Evolutionary conservation across 2,329 filamentous ascomycete species (phyloP).

Genomic region (Colletotrichum horii): DNA sequence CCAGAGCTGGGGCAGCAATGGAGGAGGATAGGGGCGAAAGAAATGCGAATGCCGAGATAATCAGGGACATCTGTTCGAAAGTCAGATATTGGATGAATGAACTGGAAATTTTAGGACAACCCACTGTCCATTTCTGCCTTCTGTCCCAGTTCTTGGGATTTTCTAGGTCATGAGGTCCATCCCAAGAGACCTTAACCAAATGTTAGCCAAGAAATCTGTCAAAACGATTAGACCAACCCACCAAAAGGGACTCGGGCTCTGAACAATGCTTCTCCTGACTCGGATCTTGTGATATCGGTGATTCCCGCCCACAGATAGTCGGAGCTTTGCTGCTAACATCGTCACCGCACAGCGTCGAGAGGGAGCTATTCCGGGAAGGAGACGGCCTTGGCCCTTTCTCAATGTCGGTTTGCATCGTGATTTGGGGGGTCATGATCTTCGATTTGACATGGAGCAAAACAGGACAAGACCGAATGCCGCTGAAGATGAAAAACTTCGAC

Average conservation of each 20-base stretch:
- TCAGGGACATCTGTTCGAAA: constrained; percentile 36
- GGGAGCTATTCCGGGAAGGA: not conserved
- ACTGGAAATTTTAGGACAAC: not conserved
- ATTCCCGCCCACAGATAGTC: not conserved
- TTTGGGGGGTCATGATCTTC: not conserved
- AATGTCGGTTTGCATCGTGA: not conserved
- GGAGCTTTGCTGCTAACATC: not conserved
- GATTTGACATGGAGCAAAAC: not conserved
- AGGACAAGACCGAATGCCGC: not conserved
- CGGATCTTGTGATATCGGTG: not conserved
- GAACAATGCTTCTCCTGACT: not conserved
- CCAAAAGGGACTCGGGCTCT: not conserved
- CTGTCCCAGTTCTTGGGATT: constrained; percentile 44
- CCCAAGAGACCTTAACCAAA: constrained; percentile 28
- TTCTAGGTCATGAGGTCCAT: constrained; percentile 39
- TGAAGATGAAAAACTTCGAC: not conserved
- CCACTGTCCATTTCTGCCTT: constrained; percentile 46
- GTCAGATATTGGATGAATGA: not conserved
- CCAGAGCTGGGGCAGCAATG: constrained; percentile 41
- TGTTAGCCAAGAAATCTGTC: not conserved
- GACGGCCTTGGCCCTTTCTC: not conserved
- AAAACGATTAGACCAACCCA: not conserved
- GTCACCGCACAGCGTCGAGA: not conserved
- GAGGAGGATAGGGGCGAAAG: constrained; percentile 57
- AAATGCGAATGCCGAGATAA: constrained; percentile 55